phyloP scores from a whole-genome alignment of 106 monocot genomes.

The Apostasia ramifera region DNA sequence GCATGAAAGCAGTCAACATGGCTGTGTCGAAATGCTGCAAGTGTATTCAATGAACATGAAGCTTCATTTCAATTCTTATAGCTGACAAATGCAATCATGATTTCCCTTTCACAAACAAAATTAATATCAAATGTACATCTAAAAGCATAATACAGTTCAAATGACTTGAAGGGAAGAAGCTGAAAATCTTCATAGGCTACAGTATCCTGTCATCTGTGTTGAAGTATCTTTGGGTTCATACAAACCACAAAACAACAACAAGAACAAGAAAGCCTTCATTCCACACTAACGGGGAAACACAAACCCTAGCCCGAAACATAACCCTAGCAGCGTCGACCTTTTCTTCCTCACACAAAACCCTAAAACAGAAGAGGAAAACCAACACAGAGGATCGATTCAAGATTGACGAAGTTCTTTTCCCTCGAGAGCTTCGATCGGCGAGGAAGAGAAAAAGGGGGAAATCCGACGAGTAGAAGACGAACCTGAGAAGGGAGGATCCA shows the following conservation, averaged over 20 bases:
- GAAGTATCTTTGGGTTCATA: too few species aligned
- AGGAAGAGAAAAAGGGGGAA: not conserved
- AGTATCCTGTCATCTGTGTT: too few species aligned
- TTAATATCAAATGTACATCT: not conserved
- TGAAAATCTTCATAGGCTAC: not conserved
- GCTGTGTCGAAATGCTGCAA: not conserved
- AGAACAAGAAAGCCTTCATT: too few species aligned
- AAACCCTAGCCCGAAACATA: too few species aligned
- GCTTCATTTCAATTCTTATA: not conserved
- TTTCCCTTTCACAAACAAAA: not conserved
- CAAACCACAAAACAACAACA: too few species aligned
- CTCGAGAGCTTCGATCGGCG: too few species aligned
- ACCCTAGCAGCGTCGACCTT: too few species aligned
- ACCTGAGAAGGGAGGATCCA: slow-evolving; percentile 28
- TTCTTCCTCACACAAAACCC: not conserved
- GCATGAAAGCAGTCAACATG: not conserved
- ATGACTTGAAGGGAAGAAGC: not conserved
- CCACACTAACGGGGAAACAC: too few species aligned
- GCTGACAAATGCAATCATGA: too few species aligned
- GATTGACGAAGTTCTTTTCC: too few species aligned
- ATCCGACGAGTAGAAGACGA: not conserved
- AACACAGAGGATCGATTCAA: not conserved
- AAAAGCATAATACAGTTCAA: not conserved
- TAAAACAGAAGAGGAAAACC: not conserved
- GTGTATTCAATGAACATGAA: not conserved